phyloP scores from a whole-genome alignment of 495 filamentous ascomycete genomes.

The Penicillium waksmanii region DNA sequence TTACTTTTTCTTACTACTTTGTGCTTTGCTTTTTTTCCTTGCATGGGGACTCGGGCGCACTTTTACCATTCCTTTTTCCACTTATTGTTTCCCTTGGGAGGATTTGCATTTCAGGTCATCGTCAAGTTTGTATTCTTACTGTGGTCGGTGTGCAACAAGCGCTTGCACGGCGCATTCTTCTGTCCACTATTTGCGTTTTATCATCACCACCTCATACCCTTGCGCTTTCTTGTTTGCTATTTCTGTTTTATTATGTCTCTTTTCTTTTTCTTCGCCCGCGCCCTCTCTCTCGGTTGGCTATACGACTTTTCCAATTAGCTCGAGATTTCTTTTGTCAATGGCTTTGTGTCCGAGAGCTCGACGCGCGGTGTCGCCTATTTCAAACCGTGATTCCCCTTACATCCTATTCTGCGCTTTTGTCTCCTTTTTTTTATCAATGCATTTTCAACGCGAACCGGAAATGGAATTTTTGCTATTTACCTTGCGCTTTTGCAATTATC shows the following conservation, averaged over 20 bases:
- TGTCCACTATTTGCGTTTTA: constrained; percentile 34
- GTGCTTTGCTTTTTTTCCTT: constrained; percentile 22
- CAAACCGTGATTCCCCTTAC: constrained; percentile 36
- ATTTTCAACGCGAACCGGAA: constrained; percentile 35
- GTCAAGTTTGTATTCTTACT: constrained; percentile 39
- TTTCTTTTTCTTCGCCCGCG: constrained; percentile 13
- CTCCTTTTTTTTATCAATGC: constrained; percentile 25
- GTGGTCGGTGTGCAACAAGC: constrained; percentile 27
- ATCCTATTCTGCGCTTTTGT: constrained; percentile 21
- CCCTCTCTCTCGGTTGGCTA: constrained; percentile 6
- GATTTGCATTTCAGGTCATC: constrained; percentile 43
- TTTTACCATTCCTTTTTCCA: constrained; percentile 26
- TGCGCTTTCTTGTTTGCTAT: constrained; percentile 21
- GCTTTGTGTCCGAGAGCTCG: constrained; percentile 2
- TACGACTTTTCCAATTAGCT: neutral
- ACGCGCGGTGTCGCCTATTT: constrained; percentile 15
- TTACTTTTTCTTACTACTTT: constrained; percentile 13
- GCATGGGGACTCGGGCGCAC: constrained; percentile 48
- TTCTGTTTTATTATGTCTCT: constrained; percentile 18
- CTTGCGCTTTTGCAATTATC: constrained; percentile 21
- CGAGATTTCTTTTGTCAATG: neutral
- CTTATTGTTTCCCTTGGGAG: constrained; percentile 38
- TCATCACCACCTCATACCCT: constrained; percentile 37
- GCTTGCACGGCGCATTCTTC: constrained; percentile 28
- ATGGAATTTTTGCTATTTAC: constrained; percentile 30